phyloP scores from a whole-genome alignment of 2,329 filamentous ascomycete genomes.

The Neobulgaria alba region DNA sequence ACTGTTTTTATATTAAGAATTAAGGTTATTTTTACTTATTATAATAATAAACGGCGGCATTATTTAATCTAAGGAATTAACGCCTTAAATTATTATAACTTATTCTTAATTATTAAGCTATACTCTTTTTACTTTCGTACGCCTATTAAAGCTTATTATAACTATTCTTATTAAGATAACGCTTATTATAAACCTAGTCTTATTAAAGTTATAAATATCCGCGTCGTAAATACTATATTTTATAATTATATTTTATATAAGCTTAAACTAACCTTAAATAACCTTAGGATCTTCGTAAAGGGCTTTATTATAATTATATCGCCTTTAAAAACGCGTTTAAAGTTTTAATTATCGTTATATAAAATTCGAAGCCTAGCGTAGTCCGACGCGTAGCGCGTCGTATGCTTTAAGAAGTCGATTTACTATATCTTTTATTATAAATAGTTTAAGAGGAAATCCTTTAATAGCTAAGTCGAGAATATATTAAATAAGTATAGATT shows the following conservation, averaged over 20 bases:
- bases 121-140: constrained; percentile 1
- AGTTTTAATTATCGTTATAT: background rate
- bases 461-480: background rate
- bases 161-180: constrained; percentile 1
- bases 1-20: background rate
- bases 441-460: background rate
- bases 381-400: background rate
- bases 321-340: background rate
- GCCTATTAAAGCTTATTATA: constrained; percentile 2
- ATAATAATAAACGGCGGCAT: constrained; percentile 1
- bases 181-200: constrained; percentile 3
- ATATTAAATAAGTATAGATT: constrained; percentile 1
- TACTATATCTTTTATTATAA: background rate
- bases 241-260: constrained; percentile 4
- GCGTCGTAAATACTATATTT: constrained; percentile 2
- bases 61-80: background rate
- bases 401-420: background rate
- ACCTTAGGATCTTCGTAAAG: background rate
- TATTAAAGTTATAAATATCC: constrained; percentile 6
- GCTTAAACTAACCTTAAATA: constrained; percentile 1
- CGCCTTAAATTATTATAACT: constrained; percentile 4
- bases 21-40: constrained; percentile 1
- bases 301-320: background rate
- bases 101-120: constrained; percentile 3
- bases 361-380: background rate